Conservation (phyloP, 2,329 filamentous ascomycete genomes). For the Xylariaceae sp. region DNA sequence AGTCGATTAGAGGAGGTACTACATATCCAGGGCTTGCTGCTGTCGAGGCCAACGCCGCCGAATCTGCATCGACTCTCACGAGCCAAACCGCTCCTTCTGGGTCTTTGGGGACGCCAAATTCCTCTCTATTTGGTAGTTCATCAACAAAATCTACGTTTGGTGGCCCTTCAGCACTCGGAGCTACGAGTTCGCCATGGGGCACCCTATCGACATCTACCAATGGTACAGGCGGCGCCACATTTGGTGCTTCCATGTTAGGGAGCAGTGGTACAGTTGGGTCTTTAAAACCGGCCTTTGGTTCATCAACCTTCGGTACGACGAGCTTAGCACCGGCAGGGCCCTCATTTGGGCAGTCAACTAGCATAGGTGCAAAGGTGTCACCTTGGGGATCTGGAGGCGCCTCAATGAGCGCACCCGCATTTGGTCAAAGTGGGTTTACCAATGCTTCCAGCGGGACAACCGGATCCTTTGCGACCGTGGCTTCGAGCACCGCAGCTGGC, state of each 20-base stretch:
- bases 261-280: conserved; percentile 33
- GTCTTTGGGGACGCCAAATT: conserved; percentile 22
- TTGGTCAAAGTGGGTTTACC: conserved; percentile 53
- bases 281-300: conserved; percentile 44
- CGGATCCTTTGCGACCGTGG: conserved; percentile 21
- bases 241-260: conserved; percentile 46
- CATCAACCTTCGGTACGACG: conserved; percentile 34
- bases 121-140: conserved; percentile 41
- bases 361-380: conserved; percentile 46
- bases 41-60: conserved; percentile 37
- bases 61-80: conserved; percentile 31
- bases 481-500: conserved; percentile 12
- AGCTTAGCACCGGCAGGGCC: conserved; percentile 29
- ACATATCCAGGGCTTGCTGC: conserved; percentile 67
- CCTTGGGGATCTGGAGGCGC: conserved; percentile 48
- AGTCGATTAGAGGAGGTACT: conserved; percentile 71
- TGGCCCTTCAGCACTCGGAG: conserved; percentile 45
- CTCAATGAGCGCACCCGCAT: conserved; percentile 40
- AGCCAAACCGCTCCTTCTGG: conserved; percentile 34
- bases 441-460: conserved; percentile 25
- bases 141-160: conserved; percentile 44
- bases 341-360: conserved; percentile 51
- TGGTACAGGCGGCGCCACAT: conserved; percentile 28
- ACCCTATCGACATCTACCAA: conserved; percentile 32
- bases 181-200: conserved; percentile 51